Percentiles rank a stretch among this genome's conserved stretches.
phyloP scores from a whole-genome alignment of 208 protist genomes.

The Trypanosoma platydactyli region DNA sequence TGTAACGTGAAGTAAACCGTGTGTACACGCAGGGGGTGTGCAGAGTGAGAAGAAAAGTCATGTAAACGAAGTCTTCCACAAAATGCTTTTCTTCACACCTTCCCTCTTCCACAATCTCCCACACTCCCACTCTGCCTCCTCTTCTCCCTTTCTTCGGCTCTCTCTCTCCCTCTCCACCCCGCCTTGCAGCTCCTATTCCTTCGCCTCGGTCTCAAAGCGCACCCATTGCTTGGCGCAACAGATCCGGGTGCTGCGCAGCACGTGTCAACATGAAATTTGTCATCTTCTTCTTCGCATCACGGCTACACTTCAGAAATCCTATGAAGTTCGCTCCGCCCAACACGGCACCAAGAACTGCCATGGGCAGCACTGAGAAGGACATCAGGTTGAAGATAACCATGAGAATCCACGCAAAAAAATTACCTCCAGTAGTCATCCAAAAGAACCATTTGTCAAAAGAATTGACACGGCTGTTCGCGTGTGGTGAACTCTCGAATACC shows the following conservation, averaged over 20 bases:
- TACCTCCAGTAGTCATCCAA: constrained; percentile 55
- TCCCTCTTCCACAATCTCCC: not conserved
- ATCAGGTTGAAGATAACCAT: constrained; percentile 79
- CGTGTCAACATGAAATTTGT: constrained; percentile 61
- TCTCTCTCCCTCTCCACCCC: constrained; percentile 5
- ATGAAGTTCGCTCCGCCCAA: constrained; percentile 66
- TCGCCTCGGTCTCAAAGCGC: not conserved
- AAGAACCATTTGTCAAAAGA: constrained; percentile 86
- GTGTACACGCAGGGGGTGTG: too few relatives aligned
- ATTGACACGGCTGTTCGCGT: constrained; percentile 65
- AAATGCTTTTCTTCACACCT: not conserved
- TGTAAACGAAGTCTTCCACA: not conserved
- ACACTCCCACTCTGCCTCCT: constrained; percentile 14
- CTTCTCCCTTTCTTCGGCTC: constrained; percentile 13
- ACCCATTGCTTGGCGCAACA: constrained; percentile 41
- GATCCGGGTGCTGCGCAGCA: constrained; percentile 45
- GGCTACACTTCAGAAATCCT: constrained; percentile 86
- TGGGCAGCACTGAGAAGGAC: constrained; percentile 55
- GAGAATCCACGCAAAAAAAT: constrained; percentile 60
- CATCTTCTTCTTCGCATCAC: constrained; percentile 65
- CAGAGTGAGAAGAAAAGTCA: too few relatives aligned
- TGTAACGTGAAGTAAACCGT: too few relatives aligned
- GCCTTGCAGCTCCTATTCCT: not conserved
- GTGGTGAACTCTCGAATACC: constrained; percentile 91
- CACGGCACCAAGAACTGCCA: constrained; percentile 56